Base-by-base conservation (phyloP, 257 asterid genomes). In the Solanum tarijense region DNA sequence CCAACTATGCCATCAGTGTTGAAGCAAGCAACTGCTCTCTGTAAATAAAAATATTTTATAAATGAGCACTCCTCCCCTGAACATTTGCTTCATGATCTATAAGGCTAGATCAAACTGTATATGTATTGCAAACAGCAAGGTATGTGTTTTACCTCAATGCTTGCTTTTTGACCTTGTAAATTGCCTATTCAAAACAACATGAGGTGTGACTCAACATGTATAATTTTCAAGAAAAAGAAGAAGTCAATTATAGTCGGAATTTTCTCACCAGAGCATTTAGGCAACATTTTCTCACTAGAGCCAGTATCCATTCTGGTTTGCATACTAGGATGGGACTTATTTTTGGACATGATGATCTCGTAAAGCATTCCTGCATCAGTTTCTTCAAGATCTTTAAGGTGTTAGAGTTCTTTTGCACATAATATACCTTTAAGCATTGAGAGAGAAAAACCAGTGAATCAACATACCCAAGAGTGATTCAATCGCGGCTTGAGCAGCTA, bases 381-480 rank as follows among this genome's bases (percentile, higher is more conserved):
- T 85, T 84, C 93, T 91, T 60, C 83, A n/a, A 87, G 2, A 36
- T 20, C 23, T 62, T 60, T 65, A 12, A 12, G 62, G 74, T 78
- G 36, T 82, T 43, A 79, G 36, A 9, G 13, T 16, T 29, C 16
- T 10, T 79, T 43, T 39, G n/a, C 35, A 43, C 68, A 9, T 11
- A 25, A 16, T 82, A 41, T 58, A 69, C 35, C 29, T 25, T 36
- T 71, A 29, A 27, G 87, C 66, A 72, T 25, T 58, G 52, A 87
- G 41, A 21, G 48, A 71, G 21, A 71, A 81, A 36, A 13, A 18
- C 23, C 11, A 36, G 76, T 27, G n/a, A 73, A 5, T 6, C n/a
- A 76, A 85, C n/a, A 25, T 85, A 89, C 91, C 88, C 58, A 91
- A 79, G 68, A 91, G 91, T 58, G 91, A 87, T 86, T 52, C 83